Conservation (phyloP, 2,329 filamentous ascomycete species). For the Colletotrichum gigasporum region DNA sequence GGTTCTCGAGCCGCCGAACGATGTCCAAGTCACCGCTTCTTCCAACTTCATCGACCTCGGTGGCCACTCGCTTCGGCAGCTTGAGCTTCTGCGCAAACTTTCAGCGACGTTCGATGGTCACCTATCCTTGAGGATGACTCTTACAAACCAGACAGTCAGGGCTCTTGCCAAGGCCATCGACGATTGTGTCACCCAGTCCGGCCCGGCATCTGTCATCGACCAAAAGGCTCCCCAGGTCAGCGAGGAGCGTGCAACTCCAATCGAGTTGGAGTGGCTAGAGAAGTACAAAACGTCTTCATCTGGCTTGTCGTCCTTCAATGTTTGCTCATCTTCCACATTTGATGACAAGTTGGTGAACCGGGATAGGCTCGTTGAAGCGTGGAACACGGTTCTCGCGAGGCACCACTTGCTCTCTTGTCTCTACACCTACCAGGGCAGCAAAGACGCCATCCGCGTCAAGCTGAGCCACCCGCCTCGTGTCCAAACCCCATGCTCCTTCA, state of each 20-base stretch:
- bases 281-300: background rate
- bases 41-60: conserved; percentile 39
- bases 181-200: background rate
- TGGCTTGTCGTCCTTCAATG: conserved; percentile 38
- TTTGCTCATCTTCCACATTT: conserved; percentile 32
- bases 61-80: conserved; percentile 38
- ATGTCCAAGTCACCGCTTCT: conserved; percentile 19
- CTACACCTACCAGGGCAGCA: background rate
- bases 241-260: background rate
- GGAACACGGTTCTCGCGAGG: conserved; percentile 32
- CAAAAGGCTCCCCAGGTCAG: background rate
- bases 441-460: conserved; percentile 8
- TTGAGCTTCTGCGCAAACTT: conserved; percentile 28
- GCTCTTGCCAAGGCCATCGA: background rate
- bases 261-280: background rate
- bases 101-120: background rate
- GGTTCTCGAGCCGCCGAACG: conserved; percentile 23
- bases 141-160: conserved; percentile 9
- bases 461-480: conserved; percentile 5
- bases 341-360: conserved; percentile 23
- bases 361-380: conserved; percentile 32
- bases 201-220: background rate
- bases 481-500: conserved; percentile 3
- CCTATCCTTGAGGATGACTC: conserved; percentile 32
- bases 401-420: conserved; percentile 13